Conservation (phyloP, 129 eudicot species). For the Arctium lappa region DNA sequence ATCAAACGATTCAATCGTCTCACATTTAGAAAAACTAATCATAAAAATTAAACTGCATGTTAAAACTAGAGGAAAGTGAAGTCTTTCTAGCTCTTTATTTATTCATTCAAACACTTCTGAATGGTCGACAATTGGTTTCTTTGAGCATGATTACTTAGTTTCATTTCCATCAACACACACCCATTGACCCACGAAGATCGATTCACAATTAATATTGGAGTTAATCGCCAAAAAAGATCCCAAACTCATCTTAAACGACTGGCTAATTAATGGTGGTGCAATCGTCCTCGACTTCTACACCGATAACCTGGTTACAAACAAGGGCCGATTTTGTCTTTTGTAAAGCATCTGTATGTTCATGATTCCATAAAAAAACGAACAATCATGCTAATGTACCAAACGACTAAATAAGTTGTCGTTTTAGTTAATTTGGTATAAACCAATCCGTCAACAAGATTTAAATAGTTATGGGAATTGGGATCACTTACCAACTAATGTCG, state of each 20-base stretch:
- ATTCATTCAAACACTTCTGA: too few species aligned
- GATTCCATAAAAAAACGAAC: not conserved
- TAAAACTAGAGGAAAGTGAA: too few species aligned
- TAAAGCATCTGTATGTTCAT: not conserved
- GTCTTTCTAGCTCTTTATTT: too few species aligned
- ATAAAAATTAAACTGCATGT: too few species aligned
- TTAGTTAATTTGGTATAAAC: not conserved
- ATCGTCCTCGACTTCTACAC: slow-evolving; percentile 20
- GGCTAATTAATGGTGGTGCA: slow-evolving; percentile 20
- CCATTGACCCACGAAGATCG: slow-evolving; percentile 31
- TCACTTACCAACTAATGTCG: too few species aligned
- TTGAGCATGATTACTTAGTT: not conserved
- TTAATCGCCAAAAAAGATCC: slow-evolving; percentile 20
- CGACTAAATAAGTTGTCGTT: not conserved
- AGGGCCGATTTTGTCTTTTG: not conserved
- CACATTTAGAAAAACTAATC: too few species aligned
- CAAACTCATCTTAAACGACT: slow-evolving; percentile 10
- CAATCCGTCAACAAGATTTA: too few species aligned
- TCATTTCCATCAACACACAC: slow-evolving; percentile 21
- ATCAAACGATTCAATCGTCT: too few species aligned
- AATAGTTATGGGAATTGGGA: too few species aligned
- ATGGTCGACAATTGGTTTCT: not conserved
- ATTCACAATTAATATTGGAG: slow-evolving; percentile 32
- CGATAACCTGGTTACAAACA: slow-evolving; percentile 14
- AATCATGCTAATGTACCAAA: not conserved